Percentiles rank a stretch among this genome's conserved stretches.
Evolutionary conservation across 2,329 filamentous ascomycete species (phyloP).

Genomic region (Tolypocladium guangdongense): DNA sequence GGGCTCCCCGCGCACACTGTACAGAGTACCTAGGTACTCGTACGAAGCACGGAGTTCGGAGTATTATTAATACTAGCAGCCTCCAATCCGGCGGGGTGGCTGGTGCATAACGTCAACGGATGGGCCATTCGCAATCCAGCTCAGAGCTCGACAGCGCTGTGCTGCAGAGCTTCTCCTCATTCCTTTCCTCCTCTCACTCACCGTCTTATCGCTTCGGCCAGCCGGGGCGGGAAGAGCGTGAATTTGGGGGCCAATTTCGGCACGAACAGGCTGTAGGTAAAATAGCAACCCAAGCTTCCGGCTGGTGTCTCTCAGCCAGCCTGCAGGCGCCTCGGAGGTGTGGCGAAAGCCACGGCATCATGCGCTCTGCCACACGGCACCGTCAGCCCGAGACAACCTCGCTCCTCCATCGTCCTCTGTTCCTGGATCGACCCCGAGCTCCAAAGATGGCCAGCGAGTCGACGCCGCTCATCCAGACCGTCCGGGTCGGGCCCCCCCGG

Average conservation of each 20-base stretch:
- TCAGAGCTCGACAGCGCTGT: background rate
- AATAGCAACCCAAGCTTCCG: background rate
- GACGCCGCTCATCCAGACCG: slow-evolving; percentile 57
- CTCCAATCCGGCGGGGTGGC: background rate
- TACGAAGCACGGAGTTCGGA: no score
- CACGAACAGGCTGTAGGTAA: slow-evolving; percentile 6
- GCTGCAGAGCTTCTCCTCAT: background rate
- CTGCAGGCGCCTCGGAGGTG: no score
- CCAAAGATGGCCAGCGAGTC: slow-evolving; percentile 36
- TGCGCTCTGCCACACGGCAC: background rate
- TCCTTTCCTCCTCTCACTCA: background rate
- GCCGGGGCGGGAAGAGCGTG: background rate
- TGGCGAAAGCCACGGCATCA: background rate
- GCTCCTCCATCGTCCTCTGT: background rate
- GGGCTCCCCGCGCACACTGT: background rate
- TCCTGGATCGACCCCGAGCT: background rate
- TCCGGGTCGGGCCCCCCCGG: slow-evolving; percentile 41
- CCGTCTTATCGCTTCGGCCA: background rate
- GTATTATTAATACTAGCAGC: no score
- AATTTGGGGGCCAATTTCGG: no score
- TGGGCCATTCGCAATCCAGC: background rate
- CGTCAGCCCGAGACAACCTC: background rate
- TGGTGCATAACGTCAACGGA: slow-evolving; percentile 3
- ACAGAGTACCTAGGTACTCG: no score
- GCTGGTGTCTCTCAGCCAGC: no score